Base-by-base conservation (phyloP, 23 red algal species). In the Gracilaria gracilis region DNA sequence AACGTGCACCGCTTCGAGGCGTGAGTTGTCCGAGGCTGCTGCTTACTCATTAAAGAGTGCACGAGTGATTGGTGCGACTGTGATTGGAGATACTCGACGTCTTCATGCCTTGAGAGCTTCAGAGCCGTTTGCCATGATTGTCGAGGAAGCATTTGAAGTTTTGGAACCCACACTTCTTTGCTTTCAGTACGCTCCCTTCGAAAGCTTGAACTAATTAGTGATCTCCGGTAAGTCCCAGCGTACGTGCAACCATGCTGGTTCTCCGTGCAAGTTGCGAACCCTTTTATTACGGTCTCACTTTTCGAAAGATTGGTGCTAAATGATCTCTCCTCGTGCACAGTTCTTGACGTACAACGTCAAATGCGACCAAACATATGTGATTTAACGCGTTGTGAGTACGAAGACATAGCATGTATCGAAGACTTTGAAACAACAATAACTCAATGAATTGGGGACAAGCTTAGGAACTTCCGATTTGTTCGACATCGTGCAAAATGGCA, bases 111-210 rank as follows among this genome's bases (percentile, higher is more conserved):
- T 91, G 35, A 9, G 88, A 9, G 75, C 88, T 49, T 67, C 75
- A 57, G 88, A 91, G 40, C 75, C 88, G 51, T 91, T 91, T 71
- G 88, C 88, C 23, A 82, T 82, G 75, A 55, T 91, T 29, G 88
- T 91, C 9, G 88, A 91, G 57, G 88, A 91, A 75, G 88, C 75
- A 54, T 91, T 70, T 47, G 88, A 91, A 57, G 88, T 91, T 5
- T 17, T 91, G 6, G 88, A 91, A 32, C 88, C 78, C 4, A 82
- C 76, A 20, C 67, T 91, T 81, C 88, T 24, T 75, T 91, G 21
- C 76, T 91, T 32, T 47, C 88, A 24, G 75, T 82, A 25, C 75
- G 75, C 12, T 91, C 78, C 38, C 57, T 91, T 48, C 58, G 76
- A 24, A 82, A 91, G 40, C 74, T 91, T 47, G 78, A 91, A 50